These are phyloP conservation scores for Colletotrichum magnum DNA, from an alignment of 2,329 filamentous ascomycete species.

Conservation along the genomic window DNA sequence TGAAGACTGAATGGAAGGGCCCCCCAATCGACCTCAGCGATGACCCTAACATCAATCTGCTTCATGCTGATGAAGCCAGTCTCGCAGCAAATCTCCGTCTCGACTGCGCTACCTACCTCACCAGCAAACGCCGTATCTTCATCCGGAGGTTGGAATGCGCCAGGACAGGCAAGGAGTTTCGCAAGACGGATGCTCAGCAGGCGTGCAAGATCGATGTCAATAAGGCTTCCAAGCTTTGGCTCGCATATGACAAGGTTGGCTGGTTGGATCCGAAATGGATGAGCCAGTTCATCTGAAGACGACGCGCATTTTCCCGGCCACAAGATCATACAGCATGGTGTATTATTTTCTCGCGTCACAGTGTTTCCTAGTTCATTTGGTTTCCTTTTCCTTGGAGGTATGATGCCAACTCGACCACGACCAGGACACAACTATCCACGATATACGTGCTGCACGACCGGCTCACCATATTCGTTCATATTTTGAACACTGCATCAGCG, in stretches of 20 bases:
- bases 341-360: not conserved
- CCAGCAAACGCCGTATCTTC: slow-evolving; percentile 94
- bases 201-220: slow-evolving; percentile 99
- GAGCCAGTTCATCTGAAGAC: slow-evolving; percentile 49
- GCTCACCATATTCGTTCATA: not conserved
- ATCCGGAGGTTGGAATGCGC: slow-evolving; percentile 78
- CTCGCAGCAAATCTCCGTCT: slow-evolving; percentile 86
- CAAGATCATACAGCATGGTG: slow-evolving; percentile 45
- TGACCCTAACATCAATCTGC: slow-evolving; percentile 77
- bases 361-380: not conserved
- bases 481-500: slow-evolving; percentile 33
- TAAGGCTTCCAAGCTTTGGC: slow-evolving; percentile 94
- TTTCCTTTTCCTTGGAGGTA: not conserved
- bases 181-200: slow-evolving; percentile 95
- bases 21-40: slow-evolving; percentile 81
- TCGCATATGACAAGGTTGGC: slow-evolving; percentile 87
- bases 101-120: slow-evolving; percentile 89
- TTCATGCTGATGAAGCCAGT: slow-evolving; percentile 83
- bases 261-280: slow-evolving; percentile 77
- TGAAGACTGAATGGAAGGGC: slow-evolving; percentile 92
- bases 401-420: not conserved
- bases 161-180: slow-evolving; percentile 83
- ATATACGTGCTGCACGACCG: not conserved
- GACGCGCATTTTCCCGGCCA: not conserved
- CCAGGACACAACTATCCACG: slow-evolving; percentile 2